These are phyloP conservation scores for Colletotrichum karsti DNA, from an alignment of 2,329 filamentous ascomycete species.

Conservation along the genomic window DNA sequence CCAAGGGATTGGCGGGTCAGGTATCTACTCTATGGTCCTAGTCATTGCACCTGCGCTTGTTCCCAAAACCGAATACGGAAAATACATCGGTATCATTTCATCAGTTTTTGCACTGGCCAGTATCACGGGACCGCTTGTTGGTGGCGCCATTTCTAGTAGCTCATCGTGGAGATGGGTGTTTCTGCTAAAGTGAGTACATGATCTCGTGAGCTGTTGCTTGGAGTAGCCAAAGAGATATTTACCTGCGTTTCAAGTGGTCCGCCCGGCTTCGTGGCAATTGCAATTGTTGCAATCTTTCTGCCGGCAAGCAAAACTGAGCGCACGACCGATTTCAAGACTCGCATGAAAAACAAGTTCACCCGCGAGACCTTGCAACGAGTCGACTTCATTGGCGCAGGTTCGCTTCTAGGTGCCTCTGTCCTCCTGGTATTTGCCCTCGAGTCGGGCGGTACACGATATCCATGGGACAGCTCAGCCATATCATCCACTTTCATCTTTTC, in stretches of 20 bases:
- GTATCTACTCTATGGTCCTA: not conserved
- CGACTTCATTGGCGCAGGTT: not conserved
- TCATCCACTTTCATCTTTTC: conserved; percentile 38
- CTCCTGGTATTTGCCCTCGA: conserved; percentile 57
- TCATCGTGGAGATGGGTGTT: conserved; percentile 57
- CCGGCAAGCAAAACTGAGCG: not conserved
- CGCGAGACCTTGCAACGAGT: not conserved
- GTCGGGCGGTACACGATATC: conserved; percentile 48
- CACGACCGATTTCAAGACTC: not conserved
- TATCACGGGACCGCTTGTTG: conserved; percentile 51
- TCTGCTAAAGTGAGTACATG: conserved; percentile 32
- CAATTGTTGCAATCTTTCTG: not conserved
- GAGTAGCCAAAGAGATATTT: not conserved
- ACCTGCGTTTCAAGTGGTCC: not conserved
- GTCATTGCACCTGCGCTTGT: conserved; percentile 43
- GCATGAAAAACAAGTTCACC: not conserved
- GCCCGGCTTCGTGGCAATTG: not conserved
- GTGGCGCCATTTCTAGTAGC: conserved; percentile 48
- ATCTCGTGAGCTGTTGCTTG: no score
- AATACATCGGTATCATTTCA: conserved; percentile 42
- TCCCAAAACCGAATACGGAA: conserved; percentile 40
- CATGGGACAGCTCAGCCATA: conserved; percentile 50
- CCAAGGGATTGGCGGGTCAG: not conserved
- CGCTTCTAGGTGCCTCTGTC: conserved; percentile 33
- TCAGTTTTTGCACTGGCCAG: conserved; percentile 49